Conservation (phyloP, 2,329 filamentous ascomycete genomes). For the Amesomyces nigricolor region DNA sequence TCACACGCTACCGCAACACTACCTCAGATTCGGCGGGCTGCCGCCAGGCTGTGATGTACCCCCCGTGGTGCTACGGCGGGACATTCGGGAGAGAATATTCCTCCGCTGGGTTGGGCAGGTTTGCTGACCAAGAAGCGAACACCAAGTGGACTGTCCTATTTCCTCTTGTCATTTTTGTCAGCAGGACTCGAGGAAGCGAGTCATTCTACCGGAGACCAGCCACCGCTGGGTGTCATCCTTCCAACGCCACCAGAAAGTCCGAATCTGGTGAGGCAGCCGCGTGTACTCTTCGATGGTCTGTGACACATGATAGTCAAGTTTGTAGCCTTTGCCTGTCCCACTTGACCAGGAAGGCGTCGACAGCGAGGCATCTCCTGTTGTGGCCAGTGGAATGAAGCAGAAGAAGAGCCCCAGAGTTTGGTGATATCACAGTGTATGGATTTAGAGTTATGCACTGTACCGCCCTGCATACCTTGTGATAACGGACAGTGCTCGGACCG, state of each 20-base stretch:
- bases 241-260: not conserved
- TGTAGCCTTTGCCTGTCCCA: not conserved
- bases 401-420: too few species aligned
- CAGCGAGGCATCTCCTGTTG: too few species aligned
- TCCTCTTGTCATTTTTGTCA: slow-evolving; percentile 3
- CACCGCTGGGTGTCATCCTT: slow-evolving; percentile 3
- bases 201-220: slow-evolving; percentile 1
- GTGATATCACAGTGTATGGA: too few species aligned
- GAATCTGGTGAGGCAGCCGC: slow-evolving; percentile 12
- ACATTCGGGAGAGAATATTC: too few species aligned
- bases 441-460: too few species aligned
- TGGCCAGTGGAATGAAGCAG: too few species aligned
- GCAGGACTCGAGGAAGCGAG: not conserved
- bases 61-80: not conserved
- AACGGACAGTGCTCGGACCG: not conserved
- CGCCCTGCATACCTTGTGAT: not conserved
- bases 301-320: not conserved
- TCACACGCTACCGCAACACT: not conserved
- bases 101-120: too few species aligned
- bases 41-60: not conserved
- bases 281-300: slow-evolving; percentile 6
- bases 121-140: not conserved
- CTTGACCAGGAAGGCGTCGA: not conserved
- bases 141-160: not conserved
- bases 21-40: not conserved